Conservation (phyloP, 1,284 basidiomycete species). For the Pulveroboletus sp. region DNA sequence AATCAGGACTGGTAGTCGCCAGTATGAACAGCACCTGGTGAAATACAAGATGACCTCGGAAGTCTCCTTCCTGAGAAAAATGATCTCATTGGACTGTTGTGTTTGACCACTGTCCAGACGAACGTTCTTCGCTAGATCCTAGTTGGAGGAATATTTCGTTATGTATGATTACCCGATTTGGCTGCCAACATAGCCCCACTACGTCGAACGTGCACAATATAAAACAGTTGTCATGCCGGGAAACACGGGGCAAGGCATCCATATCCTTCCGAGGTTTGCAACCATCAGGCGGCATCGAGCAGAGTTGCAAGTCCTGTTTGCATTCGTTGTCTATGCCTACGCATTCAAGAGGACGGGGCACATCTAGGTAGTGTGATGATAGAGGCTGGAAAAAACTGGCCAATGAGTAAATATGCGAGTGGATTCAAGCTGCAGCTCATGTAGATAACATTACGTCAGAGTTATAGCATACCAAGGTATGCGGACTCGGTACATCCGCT, state of each 20-base stretch:
- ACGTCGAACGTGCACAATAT: conserved; percentile 24
- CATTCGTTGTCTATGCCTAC: background rate
- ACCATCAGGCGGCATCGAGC: background rate
- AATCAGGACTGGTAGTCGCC: background rate
- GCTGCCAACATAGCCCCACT: conserved; percentile 1
- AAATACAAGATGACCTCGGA: background rate
- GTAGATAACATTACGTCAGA: background rate
- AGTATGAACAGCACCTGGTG: background rate
- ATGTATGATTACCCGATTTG: conserved; percentile 22
- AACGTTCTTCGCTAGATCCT: conserved; percentile 26
- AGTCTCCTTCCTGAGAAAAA: background rate
- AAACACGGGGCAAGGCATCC: background rate
- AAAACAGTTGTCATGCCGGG: background rate
- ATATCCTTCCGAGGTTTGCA: background rate
- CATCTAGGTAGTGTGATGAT: background rate
- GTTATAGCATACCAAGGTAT: background rate
- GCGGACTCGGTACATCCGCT: background rate
- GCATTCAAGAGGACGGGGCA: background rate
- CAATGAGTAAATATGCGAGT: background rate
- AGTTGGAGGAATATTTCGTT: background rate
- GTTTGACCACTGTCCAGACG: conserved; percentile 20
- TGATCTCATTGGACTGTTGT: conserved; percentile 14
- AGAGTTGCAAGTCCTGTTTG: background rate
- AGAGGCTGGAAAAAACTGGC: conserved; percentile 8
- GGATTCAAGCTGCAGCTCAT: background rate